Conservation (phyloP, 2,329 filamentous ascomycete species). For the Graphiopsis chlorocephala region DNA sequence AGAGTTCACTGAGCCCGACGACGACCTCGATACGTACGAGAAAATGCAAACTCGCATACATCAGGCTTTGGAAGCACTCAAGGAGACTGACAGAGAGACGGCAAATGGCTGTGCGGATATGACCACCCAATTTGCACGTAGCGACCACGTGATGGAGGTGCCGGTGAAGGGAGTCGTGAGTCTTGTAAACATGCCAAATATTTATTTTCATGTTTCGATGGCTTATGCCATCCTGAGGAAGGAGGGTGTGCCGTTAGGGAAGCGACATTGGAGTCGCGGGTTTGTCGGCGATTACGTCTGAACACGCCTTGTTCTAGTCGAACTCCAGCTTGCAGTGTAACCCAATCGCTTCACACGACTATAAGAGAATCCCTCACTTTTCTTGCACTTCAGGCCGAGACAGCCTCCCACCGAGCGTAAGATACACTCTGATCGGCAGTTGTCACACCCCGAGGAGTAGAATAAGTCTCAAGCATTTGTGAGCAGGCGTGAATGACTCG, state of each 20-base stretch:
- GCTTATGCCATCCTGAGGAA: constrained; percentile 7
- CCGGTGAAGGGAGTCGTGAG: background rate
- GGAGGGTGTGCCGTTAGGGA: constrained; percentile 4
- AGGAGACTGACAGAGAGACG: background rate
- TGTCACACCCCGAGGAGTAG: no score
- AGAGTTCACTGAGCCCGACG: background rate
- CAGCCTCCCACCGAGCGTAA: no score
- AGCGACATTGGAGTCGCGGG: constrained; percentile 3
- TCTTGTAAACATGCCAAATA: background rate
- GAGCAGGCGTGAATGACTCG: no score
- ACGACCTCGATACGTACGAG: background rate
- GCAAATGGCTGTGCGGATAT: background rate
- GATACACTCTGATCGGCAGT: no score
- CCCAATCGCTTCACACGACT: no score
- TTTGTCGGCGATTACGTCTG: background rate
- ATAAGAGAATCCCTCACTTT: no score
- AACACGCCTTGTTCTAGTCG: background rate
- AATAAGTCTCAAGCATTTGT: no score
- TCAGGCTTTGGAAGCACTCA: background rate
- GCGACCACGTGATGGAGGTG: background rate
- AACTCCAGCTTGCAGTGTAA: no score
- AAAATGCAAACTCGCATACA: constrained; percentile 5
- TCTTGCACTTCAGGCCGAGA: no score
- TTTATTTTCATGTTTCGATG: constrained; percentile 4
- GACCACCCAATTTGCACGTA: background rate